Evolutionary conservation across 1,284 basidiomycete species (phyloP).

Genomic region (Afroboletus lepidellus): DNA sequence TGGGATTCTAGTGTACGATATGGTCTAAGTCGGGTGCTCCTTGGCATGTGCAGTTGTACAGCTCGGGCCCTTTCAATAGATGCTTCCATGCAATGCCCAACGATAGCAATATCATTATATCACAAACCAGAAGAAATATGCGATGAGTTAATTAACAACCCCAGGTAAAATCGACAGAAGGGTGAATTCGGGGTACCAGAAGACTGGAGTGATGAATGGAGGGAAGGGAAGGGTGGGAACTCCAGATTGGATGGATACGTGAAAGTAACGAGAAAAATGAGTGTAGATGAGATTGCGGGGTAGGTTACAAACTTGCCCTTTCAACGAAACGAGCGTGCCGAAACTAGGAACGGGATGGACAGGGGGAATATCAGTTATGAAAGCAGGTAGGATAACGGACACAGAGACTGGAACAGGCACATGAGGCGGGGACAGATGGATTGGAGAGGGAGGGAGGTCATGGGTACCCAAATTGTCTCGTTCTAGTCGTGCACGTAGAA

Average conservation of each 20-base stretch:
- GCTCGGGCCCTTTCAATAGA: not conserved
- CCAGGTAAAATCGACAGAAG: conserved; percentile 21
- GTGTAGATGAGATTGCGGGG: conserved; percentile 32
- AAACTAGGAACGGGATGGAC: conserved; percentile 16
- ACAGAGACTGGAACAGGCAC: conserved; percentile 15
- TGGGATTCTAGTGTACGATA: conserved; percentile 68
- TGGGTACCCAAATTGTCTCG: conserved; percentile 27
- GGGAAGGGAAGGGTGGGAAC: conserved; percentile 5
- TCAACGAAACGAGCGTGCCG: conserved; percentile 28
- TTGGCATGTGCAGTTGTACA: not conserved
- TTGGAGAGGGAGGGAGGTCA: conserved; percentile 3
- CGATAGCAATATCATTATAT: conserved; percentile 36
- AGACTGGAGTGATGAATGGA: conserved; percentile 3
- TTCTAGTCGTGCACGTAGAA: conserved; percentile 30
- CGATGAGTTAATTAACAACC: conserved; percentile 36
- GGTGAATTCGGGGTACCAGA: conserved; percentile 19
- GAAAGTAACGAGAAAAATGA: conserved; percentile 29
- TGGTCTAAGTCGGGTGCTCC: conserved; percentile 39
- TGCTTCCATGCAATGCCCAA: conserved; percentile 5
- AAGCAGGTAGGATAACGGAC: conserved; percentile 27
- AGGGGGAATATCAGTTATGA: conserved; percentile 32
- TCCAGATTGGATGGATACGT: conserved; percentile 15
- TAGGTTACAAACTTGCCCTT: conserved; percentile 36
- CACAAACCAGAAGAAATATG: conserved; percentile 35
- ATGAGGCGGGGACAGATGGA: conserved; percentile 7